Conservation (phyloP, 208 protist genomes). For the Trypanosoma melophagium region DNA sequence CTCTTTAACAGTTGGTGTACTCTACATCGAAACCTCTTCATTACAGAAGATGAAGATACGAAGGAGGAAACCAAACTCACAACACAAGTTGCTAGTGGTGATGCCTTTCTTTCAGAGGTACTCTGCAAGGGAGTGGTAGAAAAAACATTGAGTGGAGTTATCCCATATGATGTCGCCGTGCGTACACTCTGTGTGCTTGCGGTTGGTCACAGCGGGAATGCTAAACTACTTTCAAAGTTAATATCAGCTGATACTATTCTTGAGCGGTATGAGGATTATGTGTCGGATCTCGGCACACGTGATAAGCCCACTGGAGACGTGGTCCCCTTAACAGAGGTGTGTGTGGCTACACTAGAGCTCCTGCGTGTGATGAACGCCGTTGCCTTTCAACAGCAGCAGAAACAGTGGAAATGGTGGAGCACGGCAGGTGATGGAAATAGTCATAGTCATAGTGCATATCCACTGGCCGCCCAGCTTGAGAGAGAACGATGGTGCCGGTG, state of each 20-base stretch:
- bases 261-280: slow-evolving; percentile 49
- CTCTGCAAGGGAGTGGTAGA: slow-evolving; percentile 61
- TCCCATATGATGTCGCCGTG: slow-evolving; percentile 82
- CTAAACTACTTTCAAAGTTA: slow-evolving; percentile 34
- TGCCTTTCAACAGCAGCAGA: slow-evolving; percentile 27
- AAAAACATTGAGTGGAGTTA: slow-evolving; percentile 67
- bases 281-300: slow-evolving; percentile 23
- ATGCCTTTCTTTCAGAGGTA: slow-evolving; percentile 51
- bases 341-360: slow-evolving; percentile 60
- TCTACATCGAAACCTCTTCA: slow-evolving; percentile 46
- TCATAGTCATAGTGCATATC: slow-evolving; percentile 25
- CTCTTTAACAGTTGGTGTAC: slow-evolving; percentile 80
- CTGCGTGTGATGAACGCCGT: slow-evolving; percentile 61
- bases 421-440: too few species aligned
- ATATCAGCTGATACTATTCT: slow-evolving; percentile 39
- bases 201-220: slow-evolving; percentile 46
- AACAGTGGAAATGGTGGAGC: too few species aligned
- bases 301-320: slow-evolving; percentile 19
- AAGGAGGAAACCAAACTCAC: not conserved
- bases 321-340: slow-evolving; percentile 42
- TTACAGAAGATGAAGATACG: slow-evolving; percentile 7
- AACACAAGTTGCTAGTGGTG: slow-evolving; percentile 13
- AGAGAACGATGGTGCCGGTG: slow-evolving; percentile 54
- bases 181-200: slow-evolving; percentile 72
- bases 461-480: slow-evolving; percentile 36